Conservation (phyloP, 805 yeast species). For the Saccharomycopsis babjevae region DNA sequence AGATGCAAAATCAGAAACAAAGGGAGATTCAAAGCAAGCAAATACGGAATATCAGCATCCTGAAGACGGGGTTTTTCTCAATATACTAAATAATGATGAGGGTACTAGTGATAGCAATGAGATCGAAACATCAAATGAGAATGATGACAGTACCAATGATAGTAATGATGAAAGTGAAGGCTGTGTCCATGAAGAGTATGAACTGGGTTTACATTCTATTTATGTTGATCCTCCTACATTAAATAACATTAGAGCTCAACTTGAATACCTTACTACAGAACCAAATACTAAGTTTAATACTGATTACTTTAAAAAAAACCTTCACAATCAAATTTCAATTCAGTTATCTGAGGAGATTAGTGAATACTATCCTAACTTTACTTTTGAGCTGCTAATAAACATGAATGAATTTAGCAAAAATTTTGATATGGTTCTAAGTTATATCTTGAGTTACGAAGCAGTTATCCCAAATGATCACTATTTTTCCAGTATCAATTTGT, state of each 20-base stretch:
- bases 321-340: neutral
- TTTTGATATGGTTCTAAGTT: constrained; percentile 2
- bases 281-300: constrained; percentile 2
- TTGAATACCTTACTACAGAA: constrained; percentile 15
- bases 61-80: neutral
- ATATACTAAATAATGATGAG: neutral
- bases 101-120: neutral
- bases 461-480: neutral
- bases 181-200: neutral
- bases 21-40: neutral
- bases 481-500: neutral
- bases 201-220: neutral
- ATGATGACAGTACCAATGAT: neutral
- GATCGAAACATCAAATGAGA: neutral
- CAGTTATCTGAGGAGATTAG: neutral
- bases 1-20: neutral
- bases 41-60: neutral
- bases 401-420: constrained; percentile 5
- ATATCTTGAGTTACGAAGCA: neutral
- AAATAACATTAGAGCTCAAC: constrained; percentile 13
- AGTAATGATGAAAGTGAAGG: neutral
- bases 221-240: constrained; percentile 2
- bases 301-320: neutral
- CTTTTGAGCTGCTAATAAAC: neutral
- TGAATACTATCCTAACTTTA: neutral